Base-by-base conservation (phyloP, 805 yeast species). In the Martiniozyma abietophila region DNA sequence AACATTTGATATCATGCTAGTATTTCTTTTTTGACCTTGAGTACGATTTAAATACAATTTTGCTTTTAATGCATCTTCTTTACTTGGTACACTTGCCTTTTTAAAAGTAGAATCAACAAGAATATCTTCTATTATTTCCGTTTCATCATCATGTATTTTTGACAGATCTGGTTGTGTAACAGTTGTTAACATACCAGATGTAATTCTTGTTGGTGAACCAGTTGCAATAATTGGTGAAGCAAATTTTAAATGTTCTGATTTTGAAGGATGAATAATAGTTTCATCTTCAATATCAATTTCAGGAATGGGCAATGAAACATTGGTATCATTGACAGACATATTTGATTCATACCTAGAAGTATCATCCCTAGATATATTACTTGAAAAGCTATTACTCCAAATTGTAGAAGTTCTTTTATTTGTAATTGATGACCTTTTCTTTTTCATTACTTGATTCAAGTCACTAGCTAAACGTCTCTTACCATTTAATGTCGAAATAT, bases 181-280 rank as follows among this genome's bases (percentile, higher is more conserved):
- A 1, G 45, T 15, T 7, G 42, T 38, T 12, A 59, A 43, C 64
- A 59, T 59, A 7, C 64, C 64, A 3, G 63, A 57, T 2, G 61
- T 56, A 22, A 59, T 56, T 46, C 64, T 49, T 24, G 46, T 48
- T 8, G 60, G 60, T 4, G 60, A 55, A 1, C 61, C 62, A 15
- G 45, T 46, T 10, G 56, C 56, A 21, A 53, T 46, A 4, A 56
- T 46, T 5, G 59, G 59, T 10, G 61, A 54, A 1, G 48, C 54
- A 10, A 40, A 29, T 33, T 49, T 46, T 2, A 49, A 45, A 29
- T 49, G 48, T 3, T 30, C 25, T 5, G 44, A 40, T 29, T 58
- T 56, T 6, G 38, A 34, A n/a, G 39, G 39, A 19, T 37, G 39
- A 20, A 43, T 41, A 10, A 42, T 37, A 4, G 45, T 42, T 21